Evolutionary conservation across 495 filamentous ascomycete genomes (phyloP), one percentile per base, ranked within the genome.

Genomic region (Daldinia childiae): DNA sequence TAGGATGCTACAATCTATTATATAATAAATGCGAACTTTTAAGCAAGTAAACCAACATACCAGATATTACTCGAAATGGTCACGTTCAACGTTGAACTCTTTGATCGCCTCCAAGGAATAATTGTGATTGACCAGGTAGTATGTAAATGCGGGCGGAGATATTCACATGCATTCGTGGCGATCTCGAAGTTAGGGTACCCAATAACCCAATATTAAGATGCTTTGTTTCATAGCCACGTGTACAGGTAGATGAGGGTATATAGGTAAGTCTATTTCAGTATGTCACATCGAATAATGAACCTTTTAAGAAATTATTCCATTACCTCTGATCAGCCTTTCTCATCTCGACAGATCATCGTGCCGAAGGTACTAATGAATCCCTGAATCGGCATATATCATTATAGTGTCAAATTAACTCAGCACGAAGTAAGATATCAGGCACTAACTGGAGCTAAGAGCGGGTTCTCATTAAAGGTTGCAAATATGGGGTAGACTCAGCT

Each of bases 191-290:
- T 45, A 55, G 43, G 52, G 34, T 29, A 43, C 24, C 34, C 58
- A 26, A 26, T 54, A 29, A 17, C 39, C 30, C 29, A 60, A 64
- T 39, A 67, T 60, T n/a, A 51, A 57, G 8, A 38, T 72, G 30
- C n/a, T 24, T 24, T 34, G 70, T 73, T 58, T 73, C 70, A 68
- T 69, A 73, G 65, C 70, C 70, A 73, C 70, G 70, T 73, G 70
- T 73, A 73, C 70, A 58, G 30, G 19, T 41, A 62, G 59, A 63
- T 45, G 64, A 54, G 24, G 51, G n/a, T 58, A 36, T 57, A 29
- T 21, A 17, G 39, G 50, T 32, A 32, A 3, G 29, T 19, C 4
- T 14, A 36, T 17, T 19, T 50, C 6, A 55, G 62, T 48, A 61
- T 38, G 51, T 65, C 36, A 45, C 59, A 50, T 62, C 48, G 41